These are phyloP conservation scores for Claviceps sp. DNA, from an alignment of 2,329 filamentous ascomycete genomes.

Conservation along the genomic window DNA sequence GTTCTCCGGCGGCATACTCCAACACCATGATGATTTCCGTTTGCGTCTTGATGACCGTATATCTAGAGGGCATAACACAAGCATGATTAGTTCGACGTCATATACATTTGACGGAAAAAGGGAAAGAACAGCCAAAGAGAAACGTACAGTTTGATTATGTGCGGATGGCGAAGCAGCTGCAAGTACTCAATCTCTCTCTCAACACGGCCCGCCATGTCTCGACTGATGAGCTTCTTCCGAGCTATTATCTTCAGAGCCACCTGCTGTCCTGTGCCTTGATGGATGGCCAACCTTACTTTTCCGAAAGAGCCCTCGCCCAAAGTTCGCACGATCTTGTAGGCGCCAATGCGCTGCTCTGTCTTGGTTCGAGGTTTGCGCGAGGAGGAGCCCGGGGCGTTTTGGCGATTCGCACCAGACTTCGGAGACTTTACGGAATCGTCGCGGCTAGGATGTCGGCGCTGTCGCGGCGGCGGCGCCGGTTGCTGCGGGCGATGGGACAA, in stretches of 20 bases:
- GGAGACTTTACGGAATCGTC: constrained; percentile 13
- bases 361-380: constrained; percentile 33
- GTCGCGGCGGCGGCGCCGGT: constrained; percentile 13
- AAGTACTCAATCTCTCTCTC: constrained; percentile 98
- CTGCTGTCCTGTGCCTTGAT: constrained; percentile 84
- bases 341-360: constrained; percentile 74
- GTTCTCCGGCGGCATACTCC: constrained; percentile 89
- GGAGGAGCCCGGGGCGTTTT: constrained; percentile 22
- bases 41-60: constrained; percentile 90
- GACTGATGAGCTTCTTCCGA: constrained; percentile 85
- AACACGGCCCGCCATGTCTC: constrained; percentile 95
- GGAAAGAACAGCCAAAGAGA: neutral
- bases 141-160: constrained; percentile 93
- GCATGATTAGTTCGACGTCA: neutral
- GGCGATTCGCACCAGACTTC: constrained; percentile 14
- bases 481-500: constrained; percentile 43
- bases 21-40: constrained; percentile 98
- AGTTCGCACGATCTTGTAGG: constrained; percentile 82
- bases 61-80: constrained; percentile 34
- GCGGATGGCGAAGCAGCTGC: constrained; percentile 85
- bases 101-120: too few relatives aligned
- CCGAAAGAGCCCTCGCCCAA: constrained; percentile 95
- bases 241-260: constrained; percentile 97
- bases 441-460: constrained; percentile 11
- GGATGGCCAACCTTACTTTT: constrained; percentile 93